These are phyloP conservation scores for Cocos nucifera DNA, from an alignment of 176 grass and related monocot genomes.

Conservation along the genomic window DNA sequence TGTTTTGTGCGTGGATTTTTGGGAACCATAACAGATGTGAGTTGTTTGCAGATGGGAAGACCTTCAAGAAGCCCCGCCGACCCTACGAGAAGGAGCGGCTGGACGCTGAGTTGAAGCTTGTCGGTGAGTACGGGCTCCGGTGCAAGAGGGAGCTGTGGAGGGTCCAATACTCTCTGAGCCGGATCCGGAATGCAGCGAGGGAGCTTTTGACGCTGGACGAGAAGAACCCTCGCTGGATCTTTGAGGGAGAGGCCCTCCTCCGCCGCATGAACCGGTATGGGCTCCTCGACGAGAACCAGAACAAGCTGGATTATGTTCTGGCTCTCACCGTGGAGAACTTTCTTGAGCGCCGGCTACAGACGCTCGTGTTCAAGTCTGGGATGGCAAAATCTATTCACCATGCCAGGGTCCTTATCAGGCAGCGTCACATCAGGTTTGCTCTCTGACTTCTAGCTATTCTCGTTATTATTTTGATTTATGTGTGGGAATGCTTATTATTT, in stretches of 20 bases:
- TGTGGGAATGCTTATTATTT: too few relatives aligned
- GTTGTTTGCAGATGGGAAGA: conserved; percentile 38
- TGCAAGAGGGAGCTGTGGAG: conserved; percentile 63
- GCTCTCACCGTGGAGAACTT: conserved; percentile 63
- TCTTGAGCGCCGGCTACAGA: conserved; percentile 48
- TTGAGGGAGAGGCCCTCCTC: conserved; percentile 55
- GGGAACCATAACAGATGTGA: too few relatives aligned
- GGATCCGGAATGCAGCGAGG: conserved; percentile 54
- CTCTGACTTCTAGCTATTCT: not conserved
- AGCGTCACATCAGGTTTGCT: conserved; percentile 50
- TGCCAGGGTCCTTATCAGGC: conserved; percentile 62
- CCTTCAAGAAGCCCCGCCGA: conserved; percentile 61
- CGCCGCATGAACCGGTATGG: conserved; percentile 52
- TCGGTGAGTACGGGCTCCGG: conserved; percentile 46
- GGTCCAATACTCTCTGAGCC: conserved; percentile 53
- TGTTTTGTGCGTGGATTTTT: too few relatives aligned
- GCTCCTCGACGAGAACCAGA: conserved; percentile 44
- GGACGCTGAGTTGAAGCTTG: conserved; percentile 51
- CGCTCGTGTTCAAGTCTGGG: conserved; percentile 58
- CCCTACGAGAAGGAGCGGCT: conserved; percentile 68
- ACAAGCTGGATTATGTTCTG: conserved; percentile 70
- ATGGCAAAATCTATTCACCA: conserved; percentile 70
- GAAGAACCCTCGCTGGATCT: conserved; percentile 55
- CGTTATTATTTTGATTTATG: too few relatives aligned
- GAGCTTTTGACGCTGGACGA: conserved; percentile 54